These are phyloP conservation scores for Rhodotorula sp. DNA, from an alignment of 1,284 basidiomycete genomes.

Conservation along the genomic window DNA sequence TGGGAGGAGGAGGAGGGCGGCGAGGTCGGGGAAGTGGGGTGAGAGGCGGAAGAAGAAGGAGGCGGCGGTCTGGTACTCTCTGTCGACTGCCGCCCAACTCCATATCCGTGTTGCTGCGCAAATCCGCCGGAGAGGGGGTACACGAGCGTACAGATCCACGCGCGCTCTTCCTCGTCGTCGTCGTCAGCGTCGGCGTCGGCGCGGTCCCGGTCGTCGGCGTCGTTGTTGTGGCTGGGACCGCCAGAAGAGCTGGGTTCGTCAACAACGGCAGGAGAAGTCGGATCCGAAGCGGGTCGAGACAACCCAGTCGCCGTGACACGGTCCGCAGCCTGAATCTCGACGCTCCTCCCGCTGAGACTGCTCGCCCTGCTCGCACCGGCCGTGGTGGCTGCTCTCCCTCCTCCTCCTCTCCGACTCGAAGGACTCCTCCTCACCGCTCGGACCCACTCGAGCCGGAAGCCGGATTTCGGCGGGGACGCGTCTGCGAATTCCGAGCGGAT, in stretches of 20 bases:
- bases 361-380: background rate
- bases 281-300: no score
- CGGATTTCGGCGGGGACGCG: background rate
- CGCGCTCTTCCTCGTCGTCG: conserved; percentile 90
- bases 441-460: conserved; percentile 8
- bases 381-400: background rate
- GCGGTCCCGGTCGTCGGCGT: no score
- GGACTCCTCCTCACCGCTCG: background rate
- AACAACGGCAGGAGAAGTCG: no score
- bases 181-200: conserved; percentile 53
- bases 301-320: background rate
- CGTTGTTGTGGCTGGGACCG: no score
- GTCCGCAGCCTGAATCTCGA: background rate
- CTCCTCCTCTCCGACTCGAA: background rate
- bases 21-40: background rate
- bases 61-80: background rate
- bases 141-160: conserved; percentile 73
- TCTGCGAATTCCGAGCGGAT: conserved; percentile 1
- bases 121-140: conserved; percentile 39
- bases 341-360: background rate
- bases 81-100: no score
- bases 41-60: background rate
- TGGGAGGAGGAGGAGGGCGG: background rate
- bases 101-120: background rate
- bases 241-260: no score